Percentiles rank a stretch among this genome's conserved stretches.
These are phyloP conservation scores for Ceratocystis cubensis DNA, from an alignment of 2,329 filamentous ascomycete species.

Conservation along the genomic window DNA sequence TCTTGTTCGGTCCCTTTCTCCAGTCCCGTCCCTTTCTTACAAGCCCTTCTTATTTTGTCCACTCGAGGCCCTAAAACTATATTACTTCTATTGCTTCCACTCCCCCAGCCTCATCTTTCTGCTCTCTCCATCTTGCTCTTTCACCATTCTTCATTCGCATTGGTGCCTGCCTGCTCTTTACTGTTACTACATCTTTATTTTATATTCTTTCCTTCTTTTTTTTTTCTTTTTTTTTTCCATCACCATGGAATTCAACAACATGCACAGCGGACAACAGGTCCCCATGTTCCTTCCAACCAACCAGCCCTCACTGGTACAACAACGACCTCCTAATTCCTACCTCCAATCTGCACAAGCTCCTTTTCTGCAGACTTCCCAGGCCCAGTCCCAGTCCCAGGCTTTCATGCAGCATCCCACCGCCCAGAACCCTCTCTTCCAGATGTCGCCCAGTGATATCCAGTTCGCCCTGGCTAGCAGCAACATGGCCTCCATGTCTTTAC, in stretches of 20 bases:
- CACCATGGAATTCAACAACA: constrained; percentile 11
- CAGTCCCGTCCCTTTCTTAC: neutral
- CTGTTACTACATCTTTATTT: neutral
- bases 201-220: neutral
- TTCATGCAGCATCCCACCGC: constrained; percentile 2
- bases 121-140: neutral
- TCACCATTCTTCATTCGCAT: constrained; percentile 2
- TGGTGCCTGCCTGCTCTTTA: neutral
- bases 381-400: neutral
- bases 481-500: constrained; percentile 8
- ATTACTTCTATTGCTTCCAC: constrained; percentile 10
- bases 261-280: constrained; percentile 2
- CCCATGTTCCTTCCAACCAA: constrained; percentile 3
- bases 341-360: neutral
- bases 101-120: constrained; percentile 12
- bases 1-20: neutral
- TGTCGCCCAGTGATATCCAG: neutral
- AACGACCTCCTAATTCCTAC: constrained; percentile 3
- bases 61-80: constrained; percentile 10
- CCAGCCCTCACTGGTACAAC: constrained; percentile 2
- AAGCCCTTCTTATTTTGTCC: neutral
- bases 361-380: constrained; percentile 1
- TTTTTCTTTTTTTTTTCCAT: neutral
- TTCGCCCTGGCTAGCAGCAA: constrained; percentile 2
- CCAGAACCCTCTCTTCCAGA: constrained; percentile 1